Evolutionary conservation across 371 early-diverging fungal genomes (phyloP).

Genomic region (Mucor indicus): DNA sequence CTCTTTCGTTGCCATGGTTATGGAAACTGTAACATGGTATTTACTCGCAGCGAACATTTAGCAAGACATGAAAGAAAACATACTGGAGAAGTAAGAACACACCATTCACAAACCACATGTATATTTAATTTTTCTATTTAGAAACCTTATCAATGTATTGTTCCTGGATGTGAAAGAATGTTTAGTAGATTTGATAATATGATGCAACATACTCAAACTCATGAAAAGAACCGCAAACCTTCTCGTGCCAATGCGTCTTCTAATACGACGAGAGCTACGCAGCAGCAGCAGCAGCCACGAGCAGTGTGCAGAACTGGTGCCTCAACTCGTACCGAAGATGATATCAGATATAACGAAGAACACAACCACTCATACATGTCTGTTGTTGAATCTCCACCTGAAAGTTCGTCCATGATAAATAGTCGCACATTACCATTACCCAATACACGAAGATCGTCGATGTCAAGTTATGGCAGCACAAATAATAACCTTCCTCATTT

Average conservation of each 20-base stretch:
- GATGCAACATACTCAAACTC: conserved; percentile 32
- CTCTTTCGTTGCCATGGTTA: conserved; percentile 48
- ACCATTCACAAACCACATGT: neutral
- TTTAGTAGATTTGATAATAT: conserved; percentile 31
- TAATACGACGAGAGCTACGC: too few relatives aligned
- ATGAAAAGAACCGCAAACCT: conserved; percentile 20
- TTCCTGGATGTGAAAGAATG: conserved; percentile 16
- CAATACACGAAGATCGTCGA: conserved; percentile 2
- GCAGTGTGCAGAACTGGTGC: too few relatives aligned
- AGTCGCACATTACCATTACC: conserved; percentile 11
- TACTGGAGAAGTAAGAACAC: conserved; percentile 51
- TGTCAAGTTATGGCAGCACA: neutral
- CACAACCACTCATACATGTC: too few relatives aligned
- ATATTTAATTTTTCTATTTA: neutral
- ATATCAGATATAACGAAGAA: neutral
- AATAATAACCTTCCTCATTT: neutral
- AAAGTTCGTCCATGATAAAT: conserved; percentile 9
- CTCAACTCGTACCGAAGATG: too few relatives aligned
- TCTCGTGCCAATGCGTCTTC: too few relatives aligned
- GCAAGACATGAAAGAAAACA: conserved; percentile 56
- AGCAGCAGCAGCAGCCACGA: too few relatives aligned
- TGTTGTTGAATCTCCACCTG: conserved; percentile 1
- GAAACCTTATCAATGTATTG: conserved; percentile 26
- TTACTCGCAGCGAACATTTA: conserved; percentile 53
- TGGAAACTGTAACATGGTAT: conserved; percentile 52